A percentile compares a stretch with the other conserved stretches of the same genome.
Conservation (phyloP, 768 basidiomycete species). For the Phlebiopsis gigantea region DNA sequence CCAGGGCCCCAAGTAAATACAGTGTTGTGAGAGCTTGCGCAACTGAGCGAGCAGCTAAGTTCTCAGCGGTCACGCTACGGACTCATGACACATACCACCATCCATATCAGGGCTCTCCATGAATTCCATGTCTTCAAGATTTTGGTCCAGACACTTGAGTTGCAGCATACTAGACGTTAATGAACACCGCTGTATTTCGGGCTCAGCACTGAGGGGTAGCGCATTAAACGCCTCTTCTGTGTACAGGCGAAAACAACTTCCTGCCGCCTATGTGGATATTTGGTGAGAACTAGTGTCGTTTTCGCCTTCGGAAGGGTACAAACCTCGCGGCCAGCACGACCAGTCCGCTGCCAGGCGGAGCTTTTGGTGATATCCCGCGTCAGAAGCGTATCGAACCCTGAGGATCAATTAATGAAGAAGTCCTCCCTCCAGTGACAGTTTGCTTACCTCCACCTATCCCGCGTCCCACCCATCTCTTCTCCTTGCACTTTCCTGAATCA, state of each 20-base stretch:
- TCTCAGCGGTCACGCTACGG: neutral
- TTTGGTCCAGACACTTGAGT: slow-evolving; percentile 77
- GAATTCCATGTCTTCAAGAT: slow-evolving; percentile 76
- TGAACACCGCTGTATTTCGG: slow-evolving; percentile 88
- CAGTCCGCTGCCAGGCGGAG: slow-evolving; percentile 89
- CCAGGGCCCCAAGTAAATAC: slow-evolving; percentile 75
- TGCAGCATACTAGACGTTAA: slow-evolving; percentile 81
- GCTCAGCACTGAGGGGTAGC: slow-evolving; percentile 65
- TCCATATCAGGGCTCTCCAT: slow-evolving; percentile 83
- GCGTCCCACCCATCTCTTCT: slow-evolving; percentile 78
- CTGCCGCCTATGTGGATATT: slow-evolving; percentile 38
- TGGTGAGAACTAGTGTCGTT: neutral
- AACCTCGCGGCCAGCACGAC: slow-evolving; percentile 87
- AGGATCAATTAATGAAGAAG: neutral
- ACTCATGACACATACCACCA: slow-evolving; percentile 49
- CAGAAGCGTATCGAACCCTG: slow-evolving; percentile 85
- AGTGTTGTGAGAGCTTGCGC: slow-evolving; percentile 56
- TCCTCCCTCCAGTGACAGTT: neutral
- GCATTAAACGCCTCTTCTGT: slow-evolving; percentile 72
- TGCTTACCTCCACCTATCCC: slow-evolving; percentile 44
- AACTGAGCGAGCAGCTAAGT: neutral
- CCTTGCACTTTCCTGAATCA: slow-evolving; percentile 94
- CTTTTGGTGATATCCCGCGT: slow-evolving; percentile 84
- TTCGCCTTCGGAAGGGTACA: neutral
- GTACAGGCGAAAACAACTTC: slow-evolving; percentile 89